Evolutionary conservation across 352 stramenopile species (phyloP).

Genomic region (Achlya hypogyna): DNA sequence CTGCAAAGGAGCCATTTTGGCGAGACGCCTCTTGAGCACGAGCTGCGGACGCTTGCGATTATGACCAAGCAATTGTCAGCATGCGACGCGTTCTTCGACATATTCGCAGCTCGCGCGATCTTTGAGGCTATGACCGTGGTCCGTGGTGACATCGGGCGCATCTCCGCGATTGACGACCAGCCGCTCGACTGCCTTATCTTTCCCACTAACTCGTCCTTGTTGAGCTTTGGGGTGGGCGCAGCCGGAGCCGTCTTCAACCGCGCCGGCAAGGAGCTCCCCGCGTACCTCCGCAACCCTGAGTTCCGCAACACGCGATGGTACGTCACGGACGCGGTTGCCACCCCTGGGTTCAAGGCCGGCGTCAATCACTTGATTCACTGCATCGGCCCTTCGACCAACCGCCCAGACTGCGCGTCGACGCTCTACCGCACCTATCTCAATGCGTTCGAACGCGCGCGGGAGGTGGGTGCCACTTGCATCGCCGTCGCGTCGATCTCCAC

Average conservation of each 20-base stretch:
- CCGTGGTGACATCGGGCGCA: constrained; percentile 30
- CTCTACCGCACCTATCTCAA: constrained; percentile 27
- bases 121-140: constrained; percentile 24
- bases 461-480: constrained; percentile 24
- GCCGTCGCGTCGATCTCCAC: constrained; percentile 31
- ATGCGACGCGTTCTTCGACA: constrained; percentile 8
- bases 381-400: constrained; percentile 35
- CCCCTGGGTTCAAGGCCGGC: constrained; percentile 40
- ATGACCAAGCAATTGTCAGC: not conserved
- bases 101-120: not conserved
- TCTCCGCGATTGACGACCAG: constrained; percentile 27
- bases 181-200: constrained; percentile 40
- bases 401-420: constrained; percentile 22
- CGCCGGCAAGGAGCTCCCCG: constrained; percentile 27
- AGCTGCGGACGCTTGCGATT: not conserved
- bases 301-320: constrained; percentile 24
- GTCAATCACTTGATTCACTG: constrained; percentile 52
- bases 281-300: constrained; percentile 29
- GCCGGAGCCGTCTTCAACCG: constrained; percentile 36
- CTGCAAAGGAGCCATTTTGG: not conserved
- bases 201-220: constrained; percentile 33
- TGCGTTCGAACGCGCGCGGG: constrained; percentile 21
- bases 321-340: constrained; percentile 31
- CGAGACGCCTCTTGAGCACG: not conserved
- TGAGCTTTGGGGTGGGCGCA: constrained; percentile 34